Base-by-base conservation (phyloP, 495 filamentous ascomycete genomes). In the Talaromyces liani region DNA sequence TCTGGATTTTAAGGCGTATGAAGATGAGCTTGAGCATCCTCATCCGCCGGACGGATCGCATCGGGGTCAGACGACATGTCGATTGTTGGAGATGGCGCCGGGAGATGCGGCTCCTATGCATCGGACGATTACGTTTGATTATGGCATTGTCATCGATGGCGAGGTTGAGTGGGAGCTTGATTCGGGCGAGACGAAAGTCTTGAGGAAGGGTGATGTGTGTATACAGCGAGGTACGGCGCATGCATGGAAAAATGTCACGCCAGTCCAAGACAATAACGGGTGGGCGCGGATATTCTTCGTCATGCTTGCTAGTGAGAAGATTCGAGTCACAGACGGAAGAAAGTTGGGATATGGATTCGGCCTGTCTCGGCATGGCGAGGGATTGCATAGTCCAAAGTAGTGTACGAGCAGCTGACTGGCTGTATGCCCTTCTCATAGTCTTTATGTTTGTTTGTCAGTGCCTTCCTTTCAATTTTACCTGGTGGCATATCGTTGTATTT, bases 161-260 rank as follows among this genome's bases (percentile, higher is more conserved):
- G 69, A 78, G 64, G 45, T 90, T 63, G 87, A 90, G 68, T 89
- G 88, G 70, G 88, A 87, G 85, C 86, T 63, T 4, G 84, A 88
- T 70, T 79, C 82, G 0, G 75, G 72, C 5, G 70, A 75, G 14
- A 82, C 82, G 65, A 85, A 88, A 58, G 70, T 85, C 66, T 56
- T 90, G 71, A 82, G 86, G 64, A 88, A 88, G 51, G 83, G 85
- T 16, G 88, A 91, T 72, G 87, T 88, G 3, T 82, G 86, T 70
- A 69, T 88, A 67, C 80, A 90, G 34, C 79, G 87, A 54, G 80
- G 84, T 0, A 87, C 85, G 69, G 74, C 71, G 29, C 63, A 65
- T 65, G 22, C 58, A 0, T 61, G 45, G 63, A 62, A 62, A 7
- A 62, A 62, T 25, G 45, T 62, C 25, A 62, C 41, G 8, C 47